A percentile compares a stretch with the other conserved stretches of the same genome.
Conservation (phyloP, 2,329 filamentous ascomycete species). For the Lachnellula cervina region DNA sequence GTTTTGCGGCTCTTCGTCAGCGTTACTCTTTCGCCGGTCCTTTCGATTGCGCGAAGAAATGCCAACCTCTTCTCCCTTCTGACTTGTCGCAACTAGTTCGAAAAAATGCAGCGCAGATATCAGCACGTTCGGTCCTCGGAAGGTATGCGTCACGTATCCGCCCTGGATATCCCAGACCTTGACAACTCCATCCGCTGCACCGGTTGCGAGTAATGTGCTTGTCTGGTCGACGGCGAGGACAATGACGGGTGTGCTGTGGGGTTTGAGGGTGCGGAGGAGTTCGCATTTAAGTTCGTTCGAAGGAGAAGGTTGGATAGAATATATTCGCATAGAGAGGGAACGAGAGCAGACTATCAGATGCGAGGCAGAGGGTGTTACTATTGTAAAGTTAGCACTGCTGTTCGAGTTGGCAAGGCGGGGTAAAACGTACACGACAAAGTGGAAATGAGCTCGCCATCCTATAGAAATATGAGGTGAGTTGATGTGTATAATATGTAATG, state of each 20-base stretch:
- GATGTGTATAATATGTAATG: too few relatives aligned
- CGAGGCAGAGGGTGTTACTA: conserved; percentile 81
- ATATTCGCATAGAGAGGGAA: conserved; percentile 94
- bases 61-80: conserved; percentile 34
- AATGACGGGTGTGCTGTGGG: conserved; percentile 84
- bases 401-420: conserved; percentile 16
- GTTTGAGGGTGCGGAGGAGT: conserved; percentile 76
- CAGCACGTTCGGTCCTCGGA: conserved; percentile 86
- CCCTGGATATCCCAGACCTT: conserved; percentile 95
- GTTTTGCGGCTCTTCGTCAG: conserved; percentile 41
- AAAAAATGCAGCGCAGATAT: conserved; percentile 92
- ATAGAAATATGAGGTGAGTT: conserved; percentile 1
- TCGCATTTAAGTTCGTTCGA: conserved; percentile 57
- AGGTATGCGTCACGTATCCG: conserved; percentile 90
- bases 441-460: conserved; percentile 78
- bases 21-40: conserved; percentile 36
- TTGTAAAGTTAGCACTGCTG: conserved; percentile 17
- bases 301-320: conserved; percentile 59
- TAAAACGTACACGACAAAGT: conserved; percentile 56
- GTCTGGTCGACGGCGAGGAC: conserved; percentile 81
- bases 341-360: conserved; percentile 89
- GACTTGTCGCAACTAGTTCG: conserved; percentile 52
- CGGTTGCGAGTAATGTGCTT: conserved; percentile 84
- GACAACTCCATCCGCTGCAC: conserved; percentile 85
- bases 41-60: conserved; percentile 40